These are phyloP conservation scores for Tricholoma matsutake DNA, from an alignment of 768 basidiomycete genomes.

Conservation along the genomic window DNA sequence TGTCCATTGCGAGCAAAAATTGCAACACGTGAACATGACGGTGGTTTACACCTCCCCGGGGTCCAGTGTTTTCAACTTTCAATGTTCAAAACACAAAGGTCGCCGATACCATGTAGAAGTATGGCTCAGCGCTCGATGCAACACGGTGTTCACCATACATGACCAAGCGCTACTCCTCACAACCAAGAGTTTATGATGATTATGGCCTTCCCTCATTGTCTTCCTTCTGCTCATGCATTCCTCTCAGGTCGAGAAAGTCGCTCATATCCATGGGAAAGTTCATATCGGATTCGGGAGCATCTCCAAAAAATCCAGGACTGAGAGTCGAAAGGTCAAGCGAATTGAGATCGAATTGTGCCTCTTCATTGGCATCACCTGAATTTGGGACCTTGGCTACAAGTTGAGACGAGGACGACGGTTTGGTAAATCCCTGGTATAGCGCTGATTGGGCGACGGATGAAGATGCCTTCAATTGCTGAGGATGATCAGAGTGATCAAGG, in stretches of 20 bases:
- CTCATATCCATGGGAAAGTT: constrained; percentile 52
- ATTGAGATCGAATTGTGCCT: constrained; percentile 45
- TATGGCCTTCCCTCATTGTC: constrained; percentile 10
- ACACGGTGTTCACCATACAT: neutral
- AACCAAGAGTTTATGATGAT: constrained; percentile 1
- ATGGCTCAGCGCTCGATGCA: too few relatives aligned
- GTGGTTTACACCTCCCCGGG: too few relatives aligned
- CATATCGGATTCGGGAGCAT: constrained; percentile 37
- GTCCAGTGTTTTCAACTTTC: too few relatives aligned
- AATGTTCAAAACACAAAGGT: too few relatives aligned
- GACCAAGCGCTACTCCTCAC: neutral
- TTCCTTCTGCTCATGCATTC: constrained; percentile 17
- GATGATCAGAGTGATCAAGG: constrained; percentile 18
- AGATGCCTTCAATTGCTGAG: constrained; percentile 13
- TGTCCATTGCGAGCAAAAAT: too few relatives aligned
- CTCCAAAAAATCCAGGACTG: constrained; percentile 39
- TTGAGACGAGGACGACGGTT: constrained; percentile 36
- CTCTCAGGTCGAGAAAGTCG: constrained; percentile 45
- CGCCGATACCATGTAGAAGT: too few relatives aligned
- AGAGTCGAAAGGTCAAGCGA: constrained; percentile 45
- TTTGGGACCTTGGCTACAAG: constrained; percentile 23
- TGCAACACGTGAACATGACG: too few relatives aligned
- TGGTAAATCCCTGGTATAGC: constrained; percentile 41
- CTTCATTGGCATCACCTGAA: constrained; percentile 16
- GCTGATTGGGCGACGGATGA: constrained; percentile 21